Evolutionary conservation across 2,329 filamentous ascomycete species (phyloP).

Genomic region (Zasmidium cellare): DNA sequence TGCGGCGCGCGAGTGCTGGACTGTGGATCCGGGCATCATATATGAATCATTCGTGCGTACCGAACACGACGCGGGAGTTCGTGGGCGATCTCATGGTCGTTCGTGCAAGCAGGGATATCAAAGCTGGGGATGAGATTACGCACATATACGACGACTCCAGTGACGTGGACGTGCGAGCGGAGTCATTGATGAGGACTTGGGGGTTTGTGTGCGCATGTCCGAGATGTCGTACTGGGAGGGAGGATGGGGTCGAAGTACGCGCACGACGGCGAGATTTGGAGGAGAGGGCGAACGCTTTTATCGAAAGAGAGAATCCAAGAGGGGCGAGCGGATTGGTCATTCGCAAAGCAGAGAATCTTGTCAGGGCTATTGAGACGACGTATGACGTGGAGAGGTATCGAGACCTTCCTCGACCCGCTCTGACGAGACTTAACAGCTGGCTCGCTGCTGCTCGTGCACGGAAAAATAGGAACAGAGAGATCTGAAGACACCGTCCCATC

Average conservation of each 20-base stretch:
- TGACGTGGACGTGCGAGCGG: constrained; percentile 12
- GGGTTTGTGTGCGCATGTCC: constrained; percentile 19
- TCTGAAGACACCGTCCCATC: too few species aligned
- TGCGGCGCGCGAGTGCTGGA: constrained; percentile 35
- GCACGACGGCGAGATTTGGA: constrained; percentile 14
- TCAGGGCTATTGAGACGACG: constrained; percentile 15
- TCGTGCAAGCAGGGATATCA: constrained; percentile 47
- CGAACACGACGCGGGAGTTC: constrained; percentile 51
- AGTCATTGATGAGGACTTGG: constrained; percentile 19
- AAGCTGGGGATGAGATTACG: constrained; percentile 48
- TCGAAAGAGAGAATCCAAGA: constrained; percentile 7
- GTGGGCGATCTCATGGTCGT: constrained; percentile 58
- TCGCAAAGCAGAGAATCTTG: constrained; percentile 14
- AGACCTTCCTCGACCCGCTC: constrained; percentile 15
- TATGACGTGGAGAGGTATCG: constrained; percentile 20
- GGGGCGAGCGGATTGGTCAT: constrained; percentile 15
- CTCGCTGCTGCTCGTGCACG: not conserved
- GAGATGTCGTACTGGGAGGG: constrained; percentile 19
- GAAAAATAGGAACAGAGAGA: too few species aligned
- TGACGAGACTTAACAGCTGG: constrained; percentile 13
- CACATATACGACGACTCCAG: constrained; percentile 27
- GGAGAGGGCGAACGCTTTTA: constrained; percentile 12
- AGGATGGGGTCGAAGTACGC: constrained; percentile 17
- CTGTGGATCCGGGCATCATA: constrained; percentile 52
- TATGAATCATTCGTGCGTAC: constrained; percentile 56